Evolutionary conservation across 345 rosid species (phyloP).

Genomic region (Noccaea caerulescens): DNA sequence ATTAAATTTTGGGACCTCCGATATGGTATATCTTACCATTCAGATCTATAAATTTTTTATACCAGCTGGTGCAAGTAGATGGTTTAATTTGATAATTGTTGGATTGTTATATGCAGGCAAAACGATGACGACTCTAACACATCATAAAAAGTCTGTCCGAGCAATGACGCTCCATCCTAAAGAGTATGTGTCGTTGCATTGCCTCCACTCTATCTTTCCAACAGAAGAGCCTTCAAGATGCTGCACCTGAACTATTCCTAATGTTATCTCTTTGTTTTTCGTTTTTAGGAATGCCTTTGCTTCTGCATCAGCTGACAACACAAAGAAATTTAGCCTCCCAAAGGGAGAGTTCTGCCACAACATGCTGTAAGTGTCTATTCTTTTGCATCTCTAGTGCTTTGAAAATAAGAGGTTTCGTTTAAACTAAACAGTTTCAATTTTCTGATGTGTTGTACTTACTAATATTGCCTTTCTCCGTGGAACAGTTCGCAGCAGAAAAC

Average conservation of each 20-base stretch:
- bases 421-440: neutral
- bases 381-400: conserved; percentile 20
- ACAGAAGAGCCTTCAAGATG: conserved; percentile 4
- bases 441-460: neutral
- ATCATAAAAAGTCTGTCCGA: conserved; percentile 97
- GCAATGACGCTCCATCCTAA: conserved; percentile 94
- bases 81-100: neutral
- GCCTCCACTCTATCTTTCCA: conserved; percentile 12
- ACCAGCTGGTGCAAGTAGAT: conserved; percentile 5
- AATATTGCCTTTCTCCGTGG: conserved; percentile 3
- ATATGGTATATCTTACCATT: conserved; percentile 61
- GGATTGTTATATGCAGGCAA: conserved; percentile 61
- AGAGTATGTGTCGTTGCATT: conserved; percentile 58
- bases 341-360: conserved; percentile 93
- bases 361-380: conserved; percentile 63
- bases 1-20: conserved; percentile 98
- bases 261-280: conserved; percentile 24
- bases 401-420: neutral
- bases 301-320: conserved; percentile 98
- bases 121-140: conserved; percentile 92
- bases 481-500: conserved; percentile 98
- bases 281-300: conserved; percentile 79
- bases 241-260: conserved; percentile 1
- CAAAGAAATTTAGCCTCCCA: conserved; percentile 88
- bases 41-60: neutral